A percentile compares a stretch with the other conserved stretches of the same genome.
Conservation (phyloP, 208 protist species). For the Crithidia brevicula region DNA sequence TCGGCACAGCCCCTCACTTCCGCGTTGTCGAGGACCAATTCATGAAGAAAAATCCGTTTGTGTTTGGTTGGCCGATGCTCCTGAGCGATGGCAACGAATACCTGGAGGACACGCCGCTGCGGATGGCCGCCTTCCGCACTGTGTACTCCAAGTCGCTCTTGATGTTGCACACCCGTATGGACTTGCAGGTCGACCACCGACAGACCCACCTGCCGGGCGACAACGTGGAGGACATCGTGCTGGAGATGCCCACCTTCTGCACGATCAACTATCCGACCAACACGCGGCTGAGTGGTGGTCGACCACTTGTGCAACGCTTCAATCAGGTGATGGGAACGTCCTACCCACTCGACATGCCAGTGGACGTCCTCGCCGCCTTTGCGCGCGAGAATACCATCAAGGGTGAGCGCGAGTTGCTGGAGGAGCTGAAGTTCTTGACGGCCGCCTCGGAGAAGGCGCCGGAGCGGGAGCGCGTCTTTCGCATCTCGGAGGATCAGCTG, state of each 20-base stretch:
- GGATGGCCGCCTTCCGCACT: slow-evolving; percentile 87
- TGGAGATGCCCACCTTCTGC: slow-evolving; percentile 91
- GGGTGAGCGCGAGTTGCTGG: slow-evolving; percentile 67
- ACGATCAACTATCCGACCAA: slow-evolving; percentile 89
- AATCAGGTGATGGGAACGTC: slow-evolving; percentile 89
- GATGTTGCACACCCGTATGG: slow-evolving; percentile 82
- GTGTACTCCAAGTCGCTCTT: slow-evolving; percentile 91
- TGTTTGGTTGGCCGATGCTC: slow-evolving; percentile 93
- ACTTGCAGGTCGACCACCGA: slow-evolving; percentile 88
- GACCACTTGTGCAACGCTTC: slow-evolving; percentile 86
- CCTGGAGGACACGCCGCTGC: slow-evolving; percentile 78
- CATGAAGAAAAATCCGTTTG: slow-evolving; percentile 92
- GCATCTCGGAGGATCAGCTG: slow-evolving; percentile 79
- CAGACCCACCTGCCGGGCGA: slow-evolving; percentile 64
- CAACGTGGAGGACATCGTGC: slow-evolving; percentile 74
- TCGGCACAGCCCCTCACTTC: slow-evolving; percentile 85
- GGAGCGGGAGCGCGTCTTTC: slow-evolving; percentile 84
- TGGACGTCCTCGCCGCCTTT: slow-evolving; percentile 89
- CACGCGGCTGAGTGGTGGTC: slow-evolving; percentile 83
- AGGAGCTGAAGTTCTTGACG: slow-evolving; percentile 84
- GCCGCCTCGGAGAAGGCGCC: slow-evolving; percentile 68
- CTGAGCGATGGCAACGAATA: slow-evolving; percentile 89
- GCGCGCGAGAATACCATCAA: slow-evolving; percentile 73
- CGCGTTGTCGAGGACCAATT: slow-evolving; percentile 77
- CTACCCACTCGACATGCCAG: slow-evolving; percentile 87